phyloP scores from a whole-genome alignment of 2,329 filamentous ascomycete genomes.

The Pleurostoma richardsiae region DNA sequence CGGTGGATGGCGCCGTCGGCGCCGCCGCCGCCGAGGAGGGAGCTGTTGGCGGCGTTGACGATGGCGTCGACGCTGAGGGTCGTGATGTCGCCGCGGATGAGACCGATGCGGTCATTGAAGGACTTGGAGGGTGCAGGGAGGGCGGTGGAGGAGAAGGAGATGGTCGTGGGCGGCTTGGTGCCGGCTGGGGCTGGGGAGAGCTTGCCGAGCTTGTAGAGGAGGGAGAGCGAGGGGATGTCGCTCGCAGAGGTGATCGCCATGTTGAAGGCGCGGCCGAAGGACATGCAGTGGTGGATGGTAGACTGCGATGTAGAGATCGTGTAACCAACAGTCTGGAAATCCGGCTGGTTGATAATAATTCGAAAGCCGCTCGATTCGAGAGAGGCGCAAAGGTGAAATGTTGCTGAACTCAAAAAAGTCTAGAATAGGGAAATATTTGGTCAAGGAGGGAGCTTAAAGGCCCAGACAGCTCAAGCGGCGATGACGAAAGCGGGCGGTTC shows the following conservation, averaged over 20 bases:
- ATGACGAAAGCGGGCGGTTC: too few relatives aligned
- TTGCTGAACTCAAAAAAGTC: too few relatives aligned
- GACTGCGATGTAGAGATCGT: not conserved
- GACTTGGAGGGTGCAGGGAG: constrained; percentile 31
- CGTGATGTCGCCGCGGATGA: constrained; percentile 78
- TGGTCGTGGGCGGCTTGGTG: constrained; percentile 9
- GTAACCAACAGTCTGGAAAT: too few relatives aligned
- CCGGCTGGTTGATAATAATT: too few relatives aligned
- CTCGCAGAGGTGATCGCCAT: constrained; percentile 36
- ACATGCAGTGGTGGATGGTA: not conserved
- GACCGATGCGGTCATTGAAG: constrained; percentile 66
- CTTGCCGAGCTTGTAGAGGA: constrained; percentile 58
- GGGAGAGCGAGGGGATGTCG: constrained; percentile 57
- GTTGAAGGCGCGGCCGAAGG: constrained; percentile 11
- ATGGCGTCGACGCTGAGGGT: constrained; percentile 73
- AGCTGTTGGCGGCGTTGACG: constrained; percentile 85
- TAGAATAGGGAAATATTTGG: too few relatives aligned
- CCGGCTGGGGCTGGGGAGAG: constrained; percentile 26
- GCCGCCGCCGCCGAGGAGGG: constrained; percentile 80
- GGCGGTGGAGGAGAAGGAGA: constrained; percentile 14
- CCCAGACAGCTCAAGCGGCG: too few relatives aligned
- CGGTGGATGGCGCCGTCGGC: constrained; percentile 85
- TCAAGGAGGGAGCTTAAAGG: too few relatives aligned
- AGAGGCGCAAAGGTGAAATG: too few relatives aligned
- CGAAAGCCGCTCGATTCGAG: too few relatives aligned